A percentile compares a stretch with the other conserved stretches of the same genome.
Evolutionary conservation across 805 yeast species (phyloP).

Genomic region (Kodamaea nitidulidarum): DNA sequence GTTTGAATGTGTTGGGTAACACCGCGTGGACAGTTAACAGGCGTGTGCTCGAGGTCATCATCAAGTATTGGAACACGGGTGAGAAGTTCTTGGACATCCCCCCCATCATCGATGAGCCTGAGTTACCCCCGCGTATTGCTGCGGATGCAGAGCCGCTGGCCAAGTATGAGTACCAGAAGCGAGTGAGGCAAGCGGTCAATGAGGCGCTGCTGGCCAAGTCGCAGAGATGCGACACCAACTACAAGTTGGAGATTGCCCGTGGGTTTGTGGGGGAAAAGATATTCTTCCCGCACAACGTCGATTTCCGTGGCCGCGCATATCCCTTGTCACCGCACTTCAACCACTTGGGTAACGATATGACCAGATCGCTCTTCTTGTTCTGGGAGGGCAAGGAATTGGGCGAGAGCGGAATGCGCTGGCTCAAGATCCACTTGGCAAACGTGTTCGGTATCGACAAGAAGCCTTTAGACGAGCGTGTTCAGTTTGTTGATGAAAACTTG

Average conservation of each 20-base stretch:
- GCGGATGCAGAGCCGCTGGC: slow-evolving; percentile 67
- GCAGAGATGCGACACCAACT: slow-evolving; percentile 88
- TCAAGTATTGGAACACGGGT: slow-evolving; percentile 85
- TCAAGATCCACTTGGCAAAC: slow-evolving; percentile 72
- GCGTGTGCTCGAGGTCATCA: slow-evolving; percentile 60
- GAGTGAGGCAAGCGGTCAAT: slow-evolving; percentile 53
- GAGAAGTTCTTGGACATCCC: slow-evolving; percentile 71
- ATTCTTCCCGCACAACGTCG: slow-evolving; percentile 77
- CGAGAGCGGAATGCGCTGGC: slow-evolving; percentile 61
- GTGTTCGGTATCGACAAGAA: slow-evolving; percentile 73
- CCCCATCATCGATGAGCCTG: slow-evolving; percentile 41
- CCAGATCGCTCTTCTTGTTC: slow-evolving; percentile 65
- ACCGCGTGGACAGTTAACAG: slow-evolving; percentile 93
- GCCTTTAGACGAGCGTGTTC: slow-evolving; percentile 58
- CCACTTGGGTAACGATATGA: slow-evolving; percentile 75
- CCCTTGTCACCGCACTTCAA: slow-evolving; percentile 79
- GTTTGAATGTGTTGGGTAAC: slow-evolving; percentile 78
- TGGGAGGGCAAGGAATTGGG: slow-evolving; percentile 78
- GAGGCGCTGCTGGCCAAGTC: slow-evolving; percentile 71
- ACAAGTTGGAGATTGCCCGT: slow-evolving; percentile 91
- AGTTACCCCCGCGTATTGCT: slow-evolving; percentile 50
- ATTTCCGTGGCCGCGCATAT: slow-evolving; percentile 81
- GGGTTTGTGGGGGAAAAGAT: slow-evolving; percentile 76
- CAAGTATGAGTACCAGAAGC: slow-evolving; percentile 62
- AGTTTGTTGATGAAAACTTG: slow-evolving; percentile 55